Base-by-base conservation (phyloP, 768 basidiomycete species). In the Termitomyces sp. region DNA sequence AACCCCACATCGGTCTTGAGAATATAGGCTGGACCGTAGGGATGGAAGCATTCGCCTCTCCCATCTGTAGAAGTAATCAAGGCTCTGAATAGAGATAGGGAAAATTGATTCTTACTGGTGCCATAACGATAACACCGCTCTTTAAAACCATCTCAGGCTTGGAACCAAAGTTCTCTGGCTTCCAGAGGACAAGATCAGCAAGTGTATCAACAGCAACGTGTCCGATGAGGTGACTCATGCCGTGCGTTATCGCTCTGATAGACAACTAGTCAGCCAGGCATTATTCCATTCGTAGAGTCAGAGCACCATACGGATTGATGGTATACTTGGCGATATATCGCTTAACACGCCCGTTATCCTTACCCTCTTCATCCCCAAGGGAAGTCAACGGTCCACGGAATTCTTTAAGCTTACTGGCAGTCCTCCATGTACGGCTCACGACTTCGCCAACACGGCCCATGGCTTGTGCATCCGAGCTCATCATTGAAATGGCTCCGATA, bases 381-480 rank as follows among this genome's bases (percentile, higher is more conserved):
- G 76, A 70, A 1, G 64, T 65, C 43, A 98, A 75, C 5, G 93
- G 86, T 0, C 97, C 97, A 25, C 80, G 74, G 57, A 88, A 74
- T 43, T 86, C 83, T 52, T 81, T 81, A 88, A 99, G 88, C 76
- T 99, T 99, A 69, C 89, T 91, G 31, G 97, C 97, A 0, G 97
- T 98, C 42, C 95, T 78, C 97, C 97, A 99, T 0, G 97, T 97
- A 50, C 97, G 75, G 42, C 87, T 82, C 2, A 93, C 74, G 16
- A 98, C 96, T 68, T 99, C 97, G 10, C 93, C 97, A 6, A 99
- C 94, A 16, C 96, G 84, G 10, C 96, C 95, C 97, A 99, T 98
- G 0, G 97, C 97, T 69, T 98, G 97, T 2, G 94, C 89, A 67
- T 99, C 97, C 2, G 91, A 94, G 60, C 88, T 91, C 60, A 98